These are phyloP conservation scores for Daphne laureola DNA, from an alignment of 441 rosid genomes.

Conservation along the genomic window DNA sequence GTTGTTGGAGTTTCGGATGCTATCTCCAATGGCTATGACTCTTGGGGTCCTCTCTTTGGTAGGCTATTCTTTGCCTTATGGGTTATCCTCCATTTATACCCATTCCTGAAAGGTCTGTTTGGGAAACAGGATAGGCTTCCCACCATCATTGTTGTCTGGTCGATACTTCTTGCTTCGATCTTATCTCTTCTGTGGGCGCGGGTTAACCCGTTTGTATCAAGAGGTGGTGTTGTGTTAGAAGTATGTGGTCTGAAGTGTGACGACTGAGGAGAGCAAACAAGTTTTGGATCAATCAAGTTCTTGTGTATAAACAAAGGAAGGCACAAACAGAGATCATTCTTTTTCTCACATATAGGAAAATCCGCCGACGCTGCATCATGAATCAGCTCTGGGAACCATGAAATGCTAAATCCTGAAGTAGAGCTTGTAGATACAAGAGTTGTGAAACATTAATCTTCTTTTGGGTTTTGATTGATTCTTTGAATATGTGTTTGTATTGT, in stretches of 20 bases:
- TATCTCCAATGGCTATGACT: conserved; percentile 82
- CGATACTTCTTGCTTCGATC: conserved; percentile 81
- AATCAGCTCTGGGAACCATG: conserved; percentile 9
- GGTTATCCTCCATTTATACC: conserved; percentile 92
- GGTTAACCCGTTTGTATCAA: conserved; percentile 67
- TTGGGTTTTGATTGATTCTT: conserved; percentile 20
- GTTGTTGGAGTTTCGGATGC: conserved; percentile 81
- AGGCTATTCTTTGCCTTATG: conserved; percentile 79
- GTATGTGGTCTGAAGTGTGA: conserved; percentile 72
- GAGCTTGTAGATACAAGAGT: conserved; percentile 28
- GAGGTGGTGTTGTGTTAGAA: conserved; percentile 63
- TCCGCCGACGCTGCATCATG: not conserved
- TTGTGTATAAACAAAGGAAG: conserved; percentile 11
- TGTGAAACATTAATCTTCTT: conserved; percentile 9
- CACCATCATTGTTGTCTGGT: conserved; percentile 85
- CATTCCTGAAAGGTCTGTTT: conserved; percentile 85
- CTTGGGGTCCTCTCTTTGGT: conserved; percentile 96
- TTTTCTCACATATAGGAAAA: conserved; percentile 11
- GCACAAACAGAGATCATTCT: conserved; percentile 9
- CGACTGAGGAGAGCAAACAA: conserved; percentile 20
- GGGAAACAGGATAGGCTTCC: conserved; percentile 85
- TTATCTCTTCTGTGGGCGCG: conserved; percentile 87
- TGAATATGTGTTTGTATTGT: conserved; percentile 15
- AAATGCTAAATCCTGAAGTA: conserved; percentile 6
- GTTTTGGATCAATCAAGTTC: conserved; percentile 18